Base-by-base conservation (phyloP, 163 green algal genomes). In the Scenedesmus sp. region DNA sequence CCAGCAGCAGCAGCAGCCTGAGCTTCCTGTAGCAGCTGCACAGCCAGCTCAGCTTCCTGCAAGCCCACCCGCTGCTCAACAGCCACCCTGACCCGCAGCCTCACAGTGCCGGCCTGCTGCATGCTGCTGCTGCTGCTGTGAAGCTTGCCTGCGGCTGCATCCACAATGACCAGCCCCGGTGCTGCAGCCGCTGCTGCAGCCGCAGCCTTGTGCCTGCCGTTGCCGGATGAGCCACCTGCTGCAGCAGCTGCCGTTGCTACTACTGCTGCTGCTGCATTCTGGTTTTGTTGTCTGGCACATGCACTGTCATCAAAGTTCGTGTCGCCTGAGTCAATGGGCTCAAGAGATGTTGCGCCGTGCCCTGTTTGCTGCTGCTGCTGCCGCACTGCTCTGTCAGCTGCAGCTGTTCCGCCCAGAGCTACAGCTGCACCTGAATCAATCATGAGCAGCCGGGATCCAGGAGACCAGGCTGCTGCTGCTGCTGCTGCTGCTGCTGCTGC, bases 401-500 rank as follows among this genome's bases (percentile, higher is more conserved):
- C 37, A 49, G 72, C 12, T 44, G 70, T 46, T 46, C 70, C 4
- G 4, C 16, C 72, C 35, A 30, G 4, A 30, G 5, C 72, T n/a
- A 26, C 15, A 18, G 72, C 0, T 81, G 35, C 26, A 12, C 16
- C 15, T 13, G 49, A 35, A 13, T 44, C 15, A 5, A 15, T 81
- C 72, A 51, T 15, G 0, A 81, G 65, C 15, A 46, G 35, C 33
- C n/a, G 35, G 7, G 72, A 81, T 0, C 35, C 72, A 33, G 72
- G 72, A 1, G 37, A 81, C 35, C 72, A 81, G 30, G 65, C 18
- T 88, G 83, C 83, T 88, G 83, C 37, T 88, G 83, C 56, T 81
- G 37, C 26, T 65, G 42, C 26, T 2, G 59, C n/a, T 51, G n/a
- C 40, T 78, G 49, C 33, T 37, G 44, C 37, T 13, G 53, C 44